Evolutionary conservation across 257 asterid species (phyloP).

Genomic region (Nemophila menziesii): DNA sequence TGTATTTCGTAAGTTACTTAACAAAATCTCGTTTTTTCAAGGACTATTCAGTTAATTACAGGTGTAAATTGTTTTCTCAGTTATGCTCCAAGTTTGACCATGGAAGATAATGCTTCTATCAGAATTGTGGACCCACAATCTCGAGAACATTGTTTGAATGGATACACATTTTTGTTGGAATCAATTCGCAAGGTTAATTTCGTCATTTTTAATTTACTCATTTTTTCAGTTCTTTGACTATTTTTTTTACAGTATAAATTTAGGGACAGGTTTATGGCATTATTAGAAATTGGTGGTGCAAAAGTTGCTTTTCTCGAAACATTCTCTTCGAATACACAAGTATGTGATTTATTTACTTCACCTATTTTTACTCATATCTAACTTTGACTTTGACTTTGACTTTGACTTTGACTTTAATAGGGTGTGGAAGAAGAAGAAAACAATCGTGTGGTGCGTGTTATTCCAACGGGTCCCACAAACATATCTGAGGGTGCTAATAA

Average conservation of each 20-base stretch:
- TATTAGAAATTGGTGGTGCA: conserved; percentile 79
- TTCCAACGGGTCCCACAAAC: conserved; percentile 41
- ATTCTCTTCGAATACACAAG: conserved; percentile 40
- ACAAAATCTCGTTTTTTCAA: conserved; percentile 6
- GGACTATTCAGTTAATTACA: conserved; percentile 1
- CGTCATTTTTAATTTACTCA: conserved; percentile 9
- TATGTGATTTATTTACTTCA: conserved; percentile 11
- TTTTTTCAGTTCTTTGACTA: no score
- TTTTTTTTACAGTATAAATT: conserved; percentile 68
- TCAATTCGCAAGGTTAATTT: conserved; percentile 41
- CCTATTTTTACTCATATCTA: background rate
- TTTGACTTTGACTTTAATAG: conserved; percentile 20
- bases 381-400: conserved; percentile 2
- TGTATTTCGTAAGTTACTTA: conserved; percentile 39
- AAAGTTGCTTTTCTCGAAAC: conserved; percentile 38
- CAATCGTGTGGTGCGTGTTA: conserved; percentile 35
- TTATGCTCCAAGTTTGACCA: conserved; percentile 53
- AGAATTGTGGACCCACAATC: conserved; percentile 60
- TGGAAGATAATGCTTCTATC: conserved; percentile 52
- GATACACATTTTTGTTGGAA: conserved; percentile 61
- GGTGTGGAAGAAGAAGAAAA: conserved; percentile 29
- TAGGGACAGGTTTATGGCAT: conserved; percentile 52
- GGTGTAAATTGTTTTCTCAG: conserved; percentile 23
- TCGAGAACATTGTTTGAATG: conserved; percentile 67
- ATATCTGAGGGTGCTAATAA: conserved; percentile 20